Base-by-base conservation (phyloP, 306 rosid species). In the Dalbergia cultrata region DNA sequence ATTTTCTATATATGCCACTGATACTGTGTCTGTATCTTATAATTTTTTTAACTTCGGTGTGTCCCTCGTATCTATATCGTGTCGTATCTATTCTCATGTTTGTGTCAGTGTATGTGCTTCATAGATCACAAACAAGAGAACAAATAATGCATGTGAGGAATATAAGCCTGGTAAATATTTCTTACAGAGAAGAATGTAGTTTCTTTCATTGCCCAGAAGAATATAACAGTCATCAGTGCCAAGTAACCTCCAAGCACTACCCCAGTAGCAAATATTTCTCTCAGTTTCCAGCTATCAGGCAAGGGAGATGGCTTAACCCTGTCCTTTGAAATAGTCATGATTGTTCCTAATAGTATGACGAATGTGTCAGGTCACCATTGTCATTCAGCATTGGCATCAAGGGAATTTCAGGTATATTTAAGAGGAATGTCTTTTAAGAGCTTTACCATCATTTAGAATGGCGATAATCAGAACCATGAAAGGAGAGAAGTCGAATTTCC, bases 391-490 rank as follows among this genome's bases (percentile, higher is more conserved):
- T 64, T 18, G 31, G 58, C 35, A 67, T 70, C 54, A 71, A 39
- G 58, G 44, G 60, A 41, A 41, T 70, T 26, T 72, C 18, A 72
- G 61, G 22, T 12, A 31, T 12, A 7, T 31, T 58, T 63, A 3
- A 39, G 0, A 74, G 49, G 67, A 13, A 22, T 21, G 8, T 33
- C 35, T 35, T 8, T 52, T 34, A 7, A 56, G 70, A 52, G 44
- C 31, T 92, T 86, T 83, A 96, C 99, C 99, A 7, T 96, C 99
- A 13, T 96, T 96, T 8, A 96, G 81, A 85, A 96, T 96, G 88
- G 99, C 99, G 65, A 96, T 96, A 62, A 96, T 96, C 92, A 96
- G 82, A 88, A 96, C 97, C 99, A 96, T 96, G 89, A 96, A 96
- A 9, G 98, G 99, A 31, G 99, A 96, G 89, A 96, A 96, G 83